phyloP scores from a whole-genome alignment of 1,139 yeast species.

The Spencermartinsiella ligniputridi region DNA sequence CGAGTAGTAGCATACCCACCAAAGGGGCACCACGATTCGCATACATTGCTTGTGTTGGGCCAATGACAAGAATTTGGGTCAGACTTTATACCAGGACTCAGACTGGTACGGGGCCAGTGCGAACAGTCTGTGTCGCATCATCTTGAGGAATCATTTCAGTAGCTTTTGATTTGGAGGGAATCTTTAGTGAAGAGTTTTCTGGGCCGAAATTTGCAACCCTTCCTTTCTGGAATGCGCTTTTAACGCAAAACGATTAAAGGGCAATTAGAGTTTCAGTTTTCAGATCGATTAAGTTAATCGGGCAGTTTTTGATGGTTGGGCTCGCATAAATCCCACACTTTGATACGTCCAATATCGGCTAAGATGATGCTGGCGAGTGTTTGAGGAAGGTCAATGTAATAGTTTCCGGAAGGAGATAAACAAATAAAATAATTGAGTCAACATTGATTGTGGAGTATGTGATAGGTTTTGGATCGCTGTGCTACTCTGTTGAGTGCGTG shows the following conservation, averaged over 20 bases:
- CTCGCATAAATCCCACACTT: not conserved
- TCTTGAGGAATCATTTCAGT: not conserved
- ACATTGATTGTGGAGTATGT: no score
- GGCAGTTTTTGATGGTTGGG: not conserved
- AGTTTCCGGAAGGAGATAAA: no score
- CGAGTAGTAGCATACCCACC: not conserved
- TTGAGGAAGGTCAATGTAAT: not conserved
- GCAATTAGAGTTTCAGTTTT: not conserved
- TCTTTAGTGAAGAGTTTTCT: no score
- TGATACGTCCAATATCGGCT: not conserved
- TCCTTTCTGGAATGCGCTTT: not conserved
- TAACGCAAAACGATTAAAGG: not conserved
- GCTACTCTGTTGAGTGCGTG: no score
- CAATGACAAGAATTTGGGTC: not conserved
- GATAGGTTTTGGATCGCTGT: no score
- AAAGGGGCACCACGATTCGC: conserved; percentile 1
- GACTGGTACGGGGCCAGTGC: conserved; percentile 1
- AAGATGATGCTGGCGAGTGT: not conserved
- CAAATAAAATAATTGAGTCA: no score
- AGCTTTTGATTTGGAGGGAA: not conserved
- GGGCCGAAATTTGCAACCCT: no score
- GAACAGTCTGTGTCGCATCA: no score
- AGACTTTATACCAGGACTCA: conserved; percentile 2
- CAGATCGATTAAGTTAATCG: not conserved
- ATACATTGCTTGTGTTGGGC: not conserved